Evolutionary conservation across 2,329 filamentous ascomycete genomes (phyloP).

Genomic region (Ceratocystis ficicola): DNA sequence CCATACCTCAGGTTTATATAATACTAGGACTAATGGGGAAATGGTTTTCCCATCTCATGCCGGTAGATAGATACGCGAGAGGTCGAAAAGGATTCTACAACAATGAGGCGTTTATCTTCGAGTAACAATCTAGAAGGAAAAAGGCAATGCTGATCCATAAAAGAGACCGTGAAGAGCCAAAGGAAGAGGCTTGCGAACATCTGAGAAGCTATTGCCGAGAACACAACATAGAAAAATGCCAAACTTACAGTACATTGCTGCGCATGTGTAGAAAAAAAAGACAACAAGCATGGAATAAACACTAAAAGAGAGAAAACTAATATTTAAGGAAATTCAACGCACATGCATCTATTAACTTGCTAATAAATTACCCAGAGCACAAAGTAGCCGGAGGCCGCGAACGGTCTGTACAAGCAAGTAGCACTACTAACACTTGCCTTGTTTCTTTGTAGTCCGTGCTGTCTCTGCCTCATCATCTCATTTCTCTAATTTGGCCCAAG

Average conservation of each 20-base stretch:
- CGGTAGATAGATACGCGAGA: not conserved
- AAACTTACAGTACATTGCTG: too few relatives aligned
- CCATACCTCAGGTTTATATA: too few relatives aligned
- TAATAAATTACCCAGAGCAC: not conserved
- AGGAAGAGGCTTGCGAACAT: not conserved
- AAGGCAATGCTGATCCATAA: not conserved
- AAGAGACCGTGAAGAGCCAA: not conserved
- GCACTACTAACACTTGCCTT: not conserved
- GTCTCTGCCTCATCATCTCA: not conserved
- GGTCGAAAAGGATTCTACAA: not conserved
- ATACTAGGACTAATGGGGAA: not conserved
- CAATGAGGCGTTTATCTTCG: not conserved
- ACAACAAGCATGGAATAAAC: not conserved
- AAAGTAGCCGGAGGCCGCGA: not conserved
- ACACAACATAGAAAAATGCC: too few relatives aligned
- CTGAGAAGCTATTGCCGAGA: too few relatives aligned
- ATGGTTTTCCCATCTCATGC: not conserved
- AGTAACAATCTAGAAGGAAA: not conserved
- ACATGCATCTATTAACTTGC: not conserved
- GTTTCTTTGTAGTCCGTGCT: conserved; percentile 3
- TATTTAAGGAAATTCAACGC: not conserved
- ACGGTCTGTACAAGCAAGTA: not conserved
- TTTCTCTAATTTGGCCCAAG: not conserved
- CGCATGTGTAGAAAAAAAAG: too few relatives aligned
- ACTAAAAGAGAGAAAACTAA: not conserved